These are phyloP conservation scores for Bodo saltans DNA, from an alignment of 78 protist species.

Conservation along the genomic window DNA sequence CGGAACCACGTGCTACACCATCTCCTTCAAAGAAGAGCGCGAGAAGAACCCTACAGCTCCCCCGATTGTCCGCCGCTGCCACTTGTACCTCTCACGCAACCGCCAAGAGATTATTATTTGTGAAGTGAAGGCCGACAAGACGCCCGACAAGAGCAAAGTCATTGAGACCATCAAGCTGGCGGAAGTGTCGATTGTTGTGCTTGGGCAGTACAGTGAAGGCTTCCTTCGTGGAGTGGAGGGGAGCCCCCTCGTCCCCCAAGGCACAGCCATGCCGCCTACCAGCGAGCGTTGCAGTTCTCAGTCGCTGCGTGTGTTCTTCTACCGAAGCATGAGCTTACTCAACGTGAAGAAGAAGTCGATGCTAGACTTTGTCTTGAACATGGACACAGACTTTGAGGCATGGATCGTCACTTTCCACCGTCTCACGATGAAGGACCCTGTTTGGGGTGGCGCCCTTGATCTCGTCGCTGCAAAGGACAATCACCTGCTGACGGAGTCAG, in stretches of 20 bases:
- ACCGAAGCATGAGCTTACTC: background rate
- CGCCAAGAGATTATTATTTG: too few species aligned
- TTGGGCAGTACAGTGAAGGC: slow-evolving; percentile 5
- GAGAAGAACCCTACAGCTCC: background rate
- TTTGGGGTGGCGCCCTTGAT: slow-evolving; percentile 1
- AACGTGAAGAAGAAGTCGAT: background rate
- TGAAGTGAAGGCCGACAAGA: too few species aligned
- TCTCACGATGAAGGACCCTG: slow-evolving; percentile 2
- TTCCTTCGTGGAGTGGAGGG: background rate
- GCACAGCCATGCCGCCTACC: background rate
- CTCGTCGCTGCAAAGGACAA: background rate
- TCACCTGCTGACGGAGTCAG: background rate
- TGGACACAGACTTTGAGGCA: slow-evolving; percentile 8
- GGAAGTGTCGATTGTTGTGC: background rate
- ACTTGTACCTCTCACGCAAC: slow-evolving; percentile 13
- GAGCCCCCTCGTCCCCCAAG: background rate
- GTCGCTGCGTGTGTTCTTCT: background rate
- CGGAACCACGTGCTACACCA: background rate
- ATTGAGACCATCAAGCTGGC: background rate
- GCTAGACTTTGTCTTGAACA: background rate
- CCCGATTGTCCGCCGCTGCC: background rate
- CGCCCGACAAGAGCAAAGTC: background rate
- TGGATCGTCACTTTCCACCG: slow-evolving; percentile 25
- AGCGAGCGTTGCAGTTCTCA: background rate
- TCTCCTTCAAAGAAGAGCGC: background rate